A percentile compares a stretch with the other conserved stretches of the same genome.
Evolutionary conservation across 257 asterid genomes (phyloP).

Genomic region (Solanum arcanum): DNA sequence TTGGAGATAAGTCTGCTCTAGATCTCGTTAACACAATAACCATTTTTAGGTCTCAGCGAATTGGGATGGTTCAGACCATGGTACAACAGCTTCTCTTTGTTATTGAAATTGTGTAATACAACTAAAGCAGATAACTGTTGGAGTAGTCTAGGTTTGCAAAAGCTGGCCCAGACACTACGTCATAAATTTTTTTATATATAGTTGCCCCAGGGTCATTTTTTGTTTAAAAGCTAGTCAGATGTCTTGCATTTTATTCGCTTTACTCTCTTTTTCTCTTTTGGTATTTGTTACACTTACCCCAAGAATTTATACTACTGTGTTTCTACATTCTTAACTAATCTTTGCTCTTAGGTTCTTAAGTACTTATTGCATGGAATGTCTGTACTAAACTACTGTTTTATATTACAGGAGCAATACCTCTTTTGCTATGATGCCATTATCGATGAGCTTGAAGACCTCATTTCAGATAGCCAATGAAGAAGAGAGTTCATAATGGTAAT

Average conservation of each 20-base stretch:
- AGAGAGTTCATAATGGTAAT: slow-evolving; percentile 15
- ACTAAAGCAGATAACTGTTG: not conserved
- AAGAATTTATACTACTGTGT: not conserved
- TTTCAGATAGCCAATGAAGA: slow-evolving; percentile 16
- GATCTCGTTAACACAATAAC: slow-evolving; percentile 56
- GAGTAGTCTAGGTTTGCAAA: not conserved
- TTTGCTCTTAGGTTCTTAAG: not conserved
- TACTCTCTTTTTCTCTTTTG: not conserved
- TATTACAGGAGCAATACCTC: slow-evolving; percentile 55
- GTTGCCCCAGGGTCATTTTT: not conserved
- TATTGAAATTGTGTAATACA: not conserved
- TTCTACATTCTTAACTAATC: not conserved
- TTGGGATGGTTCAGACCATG: slow-evolving; percentile 87
- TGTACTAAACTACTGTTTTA: not conserved
- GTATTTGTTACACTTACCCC: not conserved
- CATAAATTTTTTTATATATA: not conserved
- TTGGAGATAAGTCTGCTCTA: slow-evolving; percentile 75
- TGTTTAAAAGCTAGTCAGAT: not conserved
- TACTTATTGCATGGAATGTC: not conserved
- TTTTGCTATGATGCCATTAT: slow-evolving; percentile 56
- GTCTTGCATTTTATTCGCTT: not conserved
- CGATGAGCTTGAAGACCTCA: slow-evolving; percentile 54
- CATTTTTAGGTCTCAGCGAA: slow-evolving; percentile 68
- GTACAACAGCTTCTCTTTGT: slow-evolving; percentile 25
- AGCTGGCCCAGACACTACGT: not conserved